These are phyloP conservation scores for Neurospora sp. DNA, from an alignment of 495 filamentous ascomycete genomes.

Conservation along the genomic window DNA sequence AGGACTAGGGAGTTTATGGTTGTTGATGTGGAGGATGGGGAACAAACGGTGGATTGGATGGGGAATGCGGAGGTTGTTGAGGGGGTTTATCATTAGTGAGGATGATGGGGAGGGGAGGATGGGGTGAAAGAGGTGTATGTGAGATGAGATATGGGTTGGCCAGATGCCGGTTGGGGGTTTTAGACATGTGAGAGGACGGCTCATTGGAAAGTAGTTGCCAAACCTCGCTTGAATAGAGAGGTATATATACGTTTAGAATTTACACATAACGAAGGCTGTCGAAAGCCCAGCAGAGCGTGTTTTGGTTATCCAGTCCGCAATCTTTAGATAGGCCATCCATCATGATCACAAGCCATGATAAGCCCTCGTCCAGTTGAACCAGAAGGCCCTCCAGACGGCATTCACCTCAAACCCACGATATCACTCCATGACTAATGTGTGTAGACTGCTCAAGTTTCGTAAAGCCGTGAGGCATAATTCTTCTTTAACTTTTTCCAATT, in stretches of 20 bases:
- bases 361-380: not conserved
- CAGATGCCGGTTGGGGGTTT: too few relatives aligned
- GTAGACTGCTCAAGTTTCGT: not conserved
- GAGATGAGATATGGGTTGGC: too few relatives aligned
- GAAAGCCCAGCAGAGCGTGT: not conserved
- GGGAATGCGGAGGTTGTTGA: slow-evolving; percentile 14
- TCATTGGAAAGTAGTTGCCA: too few relatives aligned
- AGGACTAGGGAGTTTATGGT: slow-evolving; percentile 39
- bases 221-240: too few relatives aligned
- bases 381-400: not conserved
- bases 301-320: not conserved
- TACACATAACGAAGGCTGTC: not conserved
- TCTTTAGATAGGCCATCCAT: not conserved
- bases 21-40: slow-evolving; percentile 17
- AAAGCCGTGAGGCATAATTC: not conserved
- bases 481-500: not conserved
- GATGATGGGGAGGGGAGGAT: not conserved
- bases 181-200: too few relatives aligned
- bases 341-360: not conserved
- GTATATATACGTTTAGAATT: not conserved
- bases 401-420: not conserved
- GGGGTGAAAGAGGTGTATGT: too few relatives aligned
- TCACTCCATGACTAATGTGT: not conserved
- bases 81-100: not conserved
- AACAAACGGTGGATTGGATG: slow-evolving; percentile 20